phyloP scores from a whole-genome alignment of 768 basidiomycete species.

The Chiua virens region DNA sequence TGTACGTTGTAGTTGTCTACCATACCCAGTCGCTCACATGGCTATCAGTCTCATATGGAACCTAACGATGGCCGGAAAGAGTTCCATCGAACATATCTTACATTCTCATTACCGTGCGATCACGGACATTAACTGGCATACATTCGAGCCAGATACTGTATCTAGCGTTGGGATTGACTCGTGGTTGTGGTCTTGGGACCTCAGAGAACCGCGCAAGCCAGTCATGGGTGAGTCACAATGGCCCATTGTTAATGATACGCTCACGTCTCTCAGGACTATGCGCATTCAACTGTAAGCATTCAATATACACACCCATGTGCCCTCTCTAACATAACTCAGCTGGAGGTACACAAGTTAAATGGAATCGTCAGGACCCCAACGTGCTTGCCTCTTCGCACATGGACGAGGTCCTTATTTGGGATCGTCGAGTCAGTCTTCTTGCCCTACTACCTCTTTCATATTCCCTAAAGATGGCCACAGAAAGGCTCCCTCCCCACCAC shows the following conservation, averaged over 20 bases:
- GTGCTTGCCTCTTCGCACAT: slow-evolving; percentile 88
- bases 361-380: slow-evolving; percentile 87
- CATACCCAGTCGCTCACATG: background rate
- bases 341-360: slow-evolving; percentile 94
- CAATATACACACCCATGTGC: background rate
- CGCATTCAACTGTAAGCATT: slow-evolving; percentile 51
- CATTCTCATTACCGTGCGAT: slow-evolving; percentile 93
- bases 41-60: slow-evolving; percentile 86
- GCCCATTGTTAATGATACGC: background rate
- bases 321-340: slow-evolving; percentile 41
- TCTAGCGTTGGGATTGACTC: slow-evolving; percentile 92
- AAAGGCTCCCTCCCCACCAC: slow-evolving; percentile 86
- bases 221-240: slow-evolving; percentile 50
- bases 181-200: slow-evolving; percentile 94
- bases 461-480: slow-evolving; percentile 36
- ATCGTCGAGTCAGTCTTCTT: slow-evolving; percentile 66
- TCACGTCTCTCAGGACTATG: slow-evolving; percentile 44
- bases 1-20: slow-evolving; percentile 48
- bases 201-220: slow-evolving; percentile 68
- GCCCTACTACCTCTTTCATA: background rate
- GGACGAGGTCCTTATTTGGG: slow-evolving; percentile 90
- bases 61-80: slow-evolving; percentile 67
- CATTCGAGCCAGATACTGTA: slow-evolving; percentile 77
- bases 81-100: slow-evolving; percentile 81
- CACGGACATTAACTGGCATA: slow-evolving; percentile 98